phyloP scores from a whole-genome alignment of 306 rosid species.

The Cucumis cinereus region DNA sequence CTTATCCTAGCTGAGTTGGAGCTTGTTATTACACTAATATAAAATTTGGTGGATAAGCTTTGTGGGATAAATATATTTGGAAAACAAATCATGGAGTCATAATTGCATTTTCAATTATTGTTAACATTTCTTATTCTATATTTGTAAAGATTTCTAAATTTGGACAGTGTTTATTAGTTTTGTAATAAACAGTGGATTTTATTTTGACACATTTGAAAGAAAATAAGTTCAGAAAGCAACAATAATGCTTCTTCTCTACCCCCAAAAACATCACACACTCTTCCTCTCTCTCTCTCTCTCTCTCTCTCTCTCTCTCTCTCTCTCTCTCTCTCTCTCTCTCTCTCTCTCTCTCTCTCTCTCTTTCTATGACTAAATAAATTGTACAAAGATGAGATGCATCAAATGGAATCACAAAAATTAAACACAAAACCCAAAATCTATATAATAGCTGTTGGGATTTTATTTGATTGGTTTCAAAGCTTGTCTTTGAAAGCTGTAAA shows the following conservation, averaged over 20 bases:
- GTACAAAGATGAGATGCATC: not conserved
- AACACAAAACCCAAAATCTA: not conserved
- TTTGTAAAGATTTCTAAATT: not conserved
- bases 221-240: not conserved
- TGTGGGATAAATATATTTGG: not conserved
- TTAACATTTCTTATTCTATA: not conserved
- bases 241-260: not conserved
- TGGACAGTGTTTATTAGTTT: not conserved
- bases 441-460: not conserved
- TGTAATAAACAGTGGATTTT: not conserved
- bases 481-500: conserved; percentile 40
- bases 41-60: too few relatives aligned
- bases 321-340: not conserved
- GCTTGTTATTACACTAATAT: too few relatives aligned
- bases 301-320: not conserved
- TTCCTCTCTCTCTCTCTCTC: not conserved
- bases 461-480: conserved; percentile 43
- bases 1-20: too few relatives aligned
- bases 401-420: not conserved
- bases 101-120: not conserved
- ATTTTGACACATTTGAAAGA: not conserved
- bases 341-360: not conserved
- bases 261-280: not conserved
- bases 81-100: not conserved
- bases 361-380: not conserved